Evolutionary conservation across 2,329 filamentous ascomycete species (phyloP).

Genomic region (Curvularia hawaiiensis): DNA sequence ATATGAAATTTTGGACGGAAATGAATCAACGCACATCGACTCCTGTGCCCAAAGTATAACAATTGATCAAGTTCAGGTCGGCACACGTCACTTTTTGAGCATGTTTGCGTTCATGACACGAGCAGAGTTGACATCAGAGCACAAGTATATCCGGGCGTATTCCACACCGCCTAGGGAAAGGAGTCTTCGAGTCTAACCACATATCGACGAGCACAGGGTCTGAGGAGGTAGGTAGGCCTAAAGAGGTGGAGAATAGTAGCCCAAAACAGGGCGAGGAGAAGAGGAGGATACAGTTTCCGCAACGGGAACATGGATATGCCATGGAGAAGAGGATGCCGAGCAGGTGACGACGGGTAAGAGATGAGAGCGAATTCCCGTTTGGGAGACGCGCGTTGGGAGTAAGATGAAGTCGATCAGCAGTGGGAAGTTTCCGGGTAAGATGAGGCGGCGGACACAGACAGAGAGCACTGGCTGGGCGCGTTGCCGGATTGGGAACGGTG

Average conservation of each 20-base stretch:
- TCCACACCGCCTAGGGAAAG: background rate
- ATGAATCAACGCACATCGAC: background rate
- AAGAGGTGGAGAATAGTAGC: background rate
- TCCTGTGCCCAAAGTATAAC: background rate
- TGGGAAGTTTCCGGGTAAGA: background rate
- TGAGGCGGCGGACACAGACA: background rate
- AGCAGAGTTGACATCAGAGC: background rate
- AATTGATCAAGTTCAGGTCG: background rate
- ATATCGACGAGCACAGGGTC: background rate
- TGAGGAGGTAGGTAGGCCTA: background rate
- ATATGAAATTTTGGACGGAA: constrained; percentile 5
- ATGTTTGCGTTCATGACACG: background rate
- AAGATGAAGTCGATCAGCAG: background rate
- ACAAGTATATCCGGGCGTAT: background rate
- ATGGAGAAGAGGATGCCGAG: background rate
- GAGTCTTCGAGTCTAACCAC: background rate
- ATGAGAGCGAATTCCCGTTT: background rate
- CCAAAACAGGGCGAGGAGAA: background rate
- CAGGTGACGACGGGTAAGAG: background rate
- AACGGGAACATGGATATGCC: background rate
- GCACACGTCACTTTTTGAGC: background rate
- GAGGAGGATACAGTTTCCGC: background rate
- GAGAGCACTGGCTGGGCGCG: background rate
- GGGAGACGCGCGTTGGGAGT: constrained; percentile 1
- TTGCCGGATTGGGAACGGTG: constrained; percentile 2